Conservation (phyloP, 495 filamentous ascomycete genomes). For the Saxophila tyrrhenica region DNA sequence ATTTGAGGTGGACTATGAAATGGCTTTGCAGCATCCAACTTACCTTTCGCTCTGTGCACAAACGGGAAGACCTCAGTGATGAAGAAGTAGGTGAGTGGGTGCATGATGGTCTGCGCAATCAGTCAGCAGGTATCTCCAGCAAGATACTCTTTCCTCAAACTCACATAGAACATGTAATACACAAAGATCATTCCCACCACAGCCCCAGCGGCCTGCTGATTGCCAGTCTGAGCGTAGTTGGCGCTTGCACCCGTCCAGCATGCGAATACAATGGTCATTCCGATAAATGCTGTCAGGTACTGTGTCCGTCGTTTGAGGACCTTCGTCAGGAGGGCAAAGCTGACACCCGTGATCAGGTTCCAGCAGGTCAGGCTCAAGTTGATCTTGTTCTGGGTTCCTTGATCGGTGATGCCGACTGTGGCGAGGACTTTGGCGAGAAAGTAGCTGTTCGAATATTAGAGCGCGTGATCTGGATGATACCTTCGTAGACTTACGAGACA, state of each 20-base stretch:
- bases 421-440: conserved; percentile 21
- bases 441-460: conserved; percentile 28
- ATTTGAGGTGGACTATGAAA: conserved; percentile 54
- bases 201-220: conserved; percentile 10
- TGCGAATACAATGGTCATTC: conserved; percentile 30
- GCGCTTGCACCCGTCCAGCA: conserved; percentile 35
- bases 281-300: conserved; percentile 21
- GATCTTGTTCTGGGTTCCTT: conserved; percentile 13
- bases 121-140: no score
- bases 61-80: conserved; percentile 13
- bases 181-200: conserved; percentile 24
- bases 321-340: conserved; percentile 16
- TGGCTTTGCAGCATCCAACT: conserved; percentile 40
- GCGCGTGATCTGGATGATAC: no score
- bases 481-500: conserved; percentile 8
- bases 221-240: conserved; percentile 13
- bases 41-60: conserved; percentile 9
- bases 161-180: conserved; percentile 20
- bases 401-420: conserved; percentile 21
- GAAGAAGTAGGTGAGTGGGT: conserved; percentile 20
- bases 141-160: background rate
- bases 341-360: conserved; percentile 16
- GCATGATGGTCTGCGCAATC: conserved; percentile 19
- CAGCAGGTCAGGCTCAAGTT: conserved; percentile 23
- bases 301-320: conserved; percentile 19